phyloP scores from a whole-genome alignment of 352 stramenopile genomes.

The Pythium graminicola region DNA sequence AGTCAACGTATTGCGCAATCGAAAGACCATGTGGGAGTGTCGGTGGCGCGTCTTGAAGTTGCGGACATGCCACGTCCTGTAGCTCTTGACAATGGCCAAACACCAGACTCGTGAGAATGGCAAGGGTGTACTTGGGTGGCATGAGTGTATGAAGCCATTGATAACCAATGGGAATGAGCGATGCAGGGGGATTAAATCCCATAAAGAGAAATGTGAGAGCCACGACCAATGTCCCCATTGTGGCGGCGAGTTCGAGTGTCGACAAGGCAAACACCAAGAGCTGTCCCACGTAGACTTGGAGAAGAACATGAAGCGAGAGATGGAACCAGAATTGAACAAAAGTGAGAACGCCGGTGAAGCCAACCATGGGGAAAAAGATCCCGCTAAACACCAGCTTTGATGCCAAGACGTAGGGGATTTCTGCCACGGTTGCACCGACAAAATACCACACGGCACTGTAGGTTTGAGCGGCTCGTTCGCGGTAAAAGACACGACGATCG shows the following conservation, averaged over 20 bases:
- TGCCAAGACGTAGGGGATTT: slow-evolving; percentile 39
- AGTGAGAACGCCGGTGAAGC: slow-evolving; percentile 18
- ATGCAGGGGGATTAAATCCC: slow-evolving; percentile 29
- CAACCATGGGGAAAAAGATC: slow-evolving; percentile 29
- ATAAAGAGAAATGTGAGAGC: slow-evolving; percentile 37
- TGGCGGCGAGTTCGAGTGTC: slow-evolving; percentile 24
- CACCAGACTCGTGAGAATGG: slow-evolving; percentile 20
- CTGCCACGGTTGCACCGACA: slow-evolving; percentile 49
- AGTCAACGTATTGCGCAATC: slow-evolving; percentile 50
- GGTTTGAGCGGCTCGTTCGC: slow-evolving; percentile 47
- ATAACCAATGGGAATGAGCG: slow-evolving; percentile 11
- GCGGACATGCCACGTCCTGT: slow-evolving; percentile 36
- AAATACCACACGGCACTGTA: slow-evolving; percentile 58
- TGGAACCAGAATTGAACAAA: slow-evolving; percentile 56
- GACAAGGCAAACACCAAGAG: slow-evolving; percentile 44
- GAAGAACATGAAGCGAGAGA: slow-evolving; percentile 42
- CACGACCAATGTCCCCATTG: slow-evolving; percentile 26
- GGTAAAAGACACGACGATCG: slow-evolving; percentile 68
- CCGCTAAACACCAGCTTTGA: slow-evolving; percentile 22
- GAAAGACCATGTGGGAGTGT: slow-evolving; percentile 27
- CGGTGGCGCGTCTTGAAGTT: slow-evolving; percentile 26
- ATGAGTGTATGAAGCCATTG: slow-evolving; percentile 15
- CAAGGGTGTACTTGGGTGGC: slow-evolving; percentile 18
- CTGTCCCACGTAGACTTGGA: slow-evolving; percentile 56
- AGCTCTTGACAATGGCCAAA: slow-evolving; percentile 23